Evolutionary conservation across 129 eudicot genomes (phyloP), one percentile per base, ranked within the genome.

Genomic region (Sambucus nigra): DNA sequence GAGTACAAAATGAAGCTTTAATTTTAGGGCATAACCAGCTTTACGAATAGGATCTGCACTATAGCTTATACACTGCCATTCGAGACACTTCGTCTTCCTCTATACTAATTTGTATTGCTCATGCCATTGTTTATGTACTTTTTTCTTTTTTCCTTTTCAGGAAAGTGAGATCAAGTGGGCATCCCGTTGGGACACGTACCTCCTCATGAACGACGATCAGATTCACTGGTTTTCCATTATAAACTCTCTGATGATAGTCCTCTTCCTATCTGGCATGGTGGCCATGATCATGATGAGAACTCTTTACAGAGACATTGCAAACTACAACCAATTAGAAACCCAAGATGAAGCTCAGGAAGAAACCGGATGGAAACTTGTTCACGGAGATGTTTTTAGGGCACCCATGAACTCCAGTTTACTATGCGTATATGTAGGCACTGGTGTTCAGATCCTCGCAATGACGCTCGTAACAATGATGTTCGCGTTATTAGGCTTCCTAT

Each of bases 211-310:
- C 47, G 97, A 88, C 67, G 97, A 88, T 66, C 95, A 88, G 66
- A 88, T 88, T 47, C 94, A 84, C 42, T 88, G 94, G 97, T 88
- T 88, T 64, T 88, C 97, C 14, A 84, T 88, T 55, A 78, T 88
- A 41, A 88, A 84, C 78, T 88, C 97, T 39, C 66, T 88, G 53
- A 84, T 88, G 95, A 88, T 88, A 26, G 95, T 88, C 31, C 92
- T 88, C 45, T 88, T 88, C 71, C 92, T 88, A 23, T 88, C 95
- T 1, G 97, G 97, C 31, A 84, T 81, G 95, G 93, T 88, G 27
- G 97, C 97, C 61, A 84, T 84, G 95, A 84, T 88, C 69, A 88
- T 84, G 97, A 88, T 88, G 93, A 63, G 95, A 73, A 88, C 95
- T 7, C 69, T 88, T 7, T 88, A 88, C 72, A 79, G 77, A 65